A percentile compares a stretch with the other conserved stretches of the same genome.
phyloP scores from a whole-genome alignment of 108 stramenopile species.

The Mayamaea pseudoterrestris region DNA sequence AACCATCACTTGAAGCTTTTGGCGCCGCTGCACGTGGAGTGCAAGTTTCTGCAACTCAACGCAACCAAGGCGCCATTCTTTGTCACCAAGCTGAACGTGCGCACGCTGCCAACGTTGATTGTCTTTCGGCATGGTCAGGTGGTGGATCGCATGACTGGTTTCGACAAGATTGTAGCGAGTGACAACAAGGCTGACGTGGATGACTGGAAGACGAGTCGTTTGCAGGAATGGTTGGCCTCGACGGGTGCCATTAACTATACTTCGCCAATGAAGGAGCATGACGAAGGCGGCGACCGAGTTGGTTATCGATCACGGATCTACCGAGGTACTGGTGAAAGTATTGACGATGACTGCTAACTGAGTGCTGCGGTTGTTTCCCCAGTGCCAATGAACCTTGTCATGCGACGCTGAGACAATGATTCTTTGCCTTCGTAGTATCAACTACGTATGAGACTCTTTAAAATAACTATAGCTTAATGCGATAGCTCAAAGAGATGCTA shows the following conservation, averaged over 20 bases:
- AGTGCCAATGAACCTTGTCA: too few relatives aligned
- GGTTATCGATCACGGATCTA: not conserved
- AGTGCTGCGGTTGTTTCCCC: too few relatives aligned
- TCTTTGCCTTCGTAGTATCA: too few relatives aligned
- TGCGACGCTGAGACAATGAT: too few relatives aligned
- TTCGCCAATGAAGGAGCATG: not conserved
- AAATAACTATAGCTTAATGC: too few relatives aligned
- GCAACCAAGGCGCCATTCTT: conserved; percentile 97
- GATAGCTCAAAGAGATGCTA: too few relatives aligned
- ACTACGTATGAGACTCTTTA: too few relatives aligned
- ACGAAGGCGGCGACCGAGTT: not conserved
- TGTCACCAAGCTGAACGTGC: conserved; percentile 75
- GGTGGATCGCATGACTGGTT: conserved; percentile 60
- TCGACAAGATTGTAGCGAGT: conserved; percentile 47
- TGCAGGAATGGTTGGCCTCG: conserved; percentile 57
- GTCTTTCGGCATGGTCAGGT: conserved; percentile 74
- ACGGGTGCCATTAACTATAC: conserved; percentile 44
- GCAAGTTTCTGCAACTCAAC: conserved; percentile 88
- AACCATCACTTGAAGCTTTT: conserved; percentile 80
- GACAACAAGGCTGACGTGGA: conserved; percentile 32
- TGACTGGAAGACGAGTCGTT: conserved; percentile 52
- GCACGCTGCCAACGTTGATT: conserved; percentile 61
- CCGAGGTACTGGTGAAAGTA: too few relatives aligned
- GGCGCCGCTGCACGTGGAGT: conserved; percentile 66
- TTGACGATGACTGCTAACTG: too few relatives aligned